A percentile compares a stretch with the other conserved stretches of the same genome.
Conservation (phyloP, 768 basidiomycete species). For the Mycena galericulata region DNA sequence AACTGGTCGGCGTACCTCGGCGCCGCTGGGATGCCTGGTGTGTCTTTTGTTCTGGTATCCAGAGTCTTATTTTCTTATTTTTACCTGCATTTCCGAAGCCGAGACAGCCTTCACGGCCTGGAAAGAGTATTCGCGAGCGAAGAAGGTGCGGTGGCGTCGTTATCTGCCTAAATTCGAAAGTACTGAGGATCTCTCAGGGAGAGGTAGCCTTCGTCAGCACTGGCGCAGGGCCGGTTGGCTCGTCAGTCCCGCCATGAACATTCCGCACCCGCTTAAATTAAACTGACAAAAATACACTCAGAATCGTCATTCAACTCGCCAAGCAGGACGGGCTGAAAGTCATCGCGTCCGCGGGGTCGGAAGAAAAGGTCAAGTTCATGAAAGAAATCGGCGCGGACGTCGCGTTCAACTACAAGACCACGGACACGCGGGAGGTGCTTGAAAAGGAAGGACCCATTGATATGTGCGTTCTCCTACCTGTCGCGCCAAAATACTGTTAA, state of each 20-base stretch:
- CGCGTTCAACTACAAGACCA: slow-evolving; percentile 81
- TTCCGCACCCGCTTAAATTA: no score
- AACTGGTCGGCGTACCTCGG: slow-evolving; percentile 5
- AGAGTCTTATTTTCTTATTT: background rate
- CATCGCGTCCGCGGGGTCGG: slow-evolving; percentile 77
- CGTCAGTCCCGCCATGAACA: slow-evolving; percentile 51
- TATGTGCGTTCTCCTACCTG: slow-evolving; percentile 44
- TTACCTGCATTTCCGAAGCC: slow-evolving; percentile 37
- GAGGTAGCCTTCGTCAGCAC: slow-evolving; percentile 54
- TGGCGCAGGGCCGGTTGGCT: slow-evolving; percentile 64
- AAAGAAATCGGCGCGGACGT: slow-evolving; percentile 73
- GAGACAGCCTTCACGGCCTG: slow-evolving; percentile 55
- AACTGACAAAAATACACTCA: slow-evolving; percentile 29
- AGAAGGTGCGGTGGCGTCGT: slow-evolving; percentile 43
- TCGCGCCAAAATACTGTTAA: background rate
- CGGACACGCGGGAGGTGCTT: slow-evolving; percentile 59
- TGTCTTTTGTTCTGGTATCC: background rate
- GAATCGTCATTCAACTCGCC: slow-evolving; percentile 63
- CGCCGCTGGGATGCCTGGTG: slow-evolving; percentile 7
- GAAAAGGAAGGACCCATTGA: slow-evolving; percentile 52
- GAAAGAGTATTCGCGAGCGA: slow-evolving; percentile 54
- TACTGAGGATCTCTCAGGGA: slow-evolving; percentile 40
- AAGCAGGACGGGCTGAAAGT: slow-evolving; percentile 70
- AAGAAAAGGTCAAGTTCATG: slow-evolving; percentile 78
- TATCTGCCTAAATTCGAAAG: no score